Evolutionary conservation across 176 grass and related monocot species (phyloP), one percentile per base, ranked within the genome.

Genomic region (Rhynchospora tenuis): DNA sequence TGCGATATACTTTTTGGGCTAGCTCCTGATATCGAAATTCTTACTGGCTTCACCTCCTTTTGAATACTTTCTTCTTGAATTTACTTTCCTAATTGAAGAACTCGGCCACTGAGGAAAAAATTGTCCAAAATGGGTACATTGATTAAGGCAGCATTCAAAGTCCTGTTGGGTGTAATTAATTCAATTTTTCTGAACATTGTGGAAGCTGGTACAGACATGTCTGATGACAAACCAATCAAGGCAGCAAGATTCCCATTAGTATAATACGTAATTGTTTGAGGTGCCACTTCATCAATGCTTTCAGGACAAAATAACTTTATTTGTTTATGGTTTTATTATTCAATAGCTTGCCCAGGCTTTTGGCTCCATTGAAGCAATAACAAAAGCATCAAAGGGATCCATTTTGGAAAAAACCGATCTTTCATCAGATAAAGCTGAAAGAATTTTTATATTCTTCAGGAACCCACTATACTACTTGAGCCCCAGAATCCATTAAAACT

Each of bases 391-490:
- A 27, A 89, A 74, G 69, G 80, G 42, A 79, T 84, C 82, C 70
- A 96, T 96, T 83, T 76, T 96, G 81, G 89, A 96, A 83, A 94
- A 83, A 63, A 98, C 95, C 22, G 95, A 98, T 64, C 92, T 98
- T 86, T 98, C 95, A 13, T 86, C 56, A 14, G 92, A 94, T 67
- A 94, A 94, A 89, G 89, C 92, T 10, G 84, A 94, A 74, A 94
- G 64, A 79, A 38, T 94, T 83, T 83, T 85, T 73, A 90, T 81
- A 63, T 94, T 94, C 88, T 98, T 98, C 89, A 91, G 89, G 80
- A 92, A 98, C 85, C 89, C 92, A 38, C 90, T 87, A 55, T 93
- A 91, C 84, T 91, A 93, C 89, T 87, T 93, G 46, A 84, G 90
- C 83, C 92, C 92, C 31, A 98, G 87, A 79, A 91, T 98, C 33